These are phyloP conservation scores for Candida sp. DNA, from an alignment of 1,139 yeast species.

Conservation along the genomic window DNA sequence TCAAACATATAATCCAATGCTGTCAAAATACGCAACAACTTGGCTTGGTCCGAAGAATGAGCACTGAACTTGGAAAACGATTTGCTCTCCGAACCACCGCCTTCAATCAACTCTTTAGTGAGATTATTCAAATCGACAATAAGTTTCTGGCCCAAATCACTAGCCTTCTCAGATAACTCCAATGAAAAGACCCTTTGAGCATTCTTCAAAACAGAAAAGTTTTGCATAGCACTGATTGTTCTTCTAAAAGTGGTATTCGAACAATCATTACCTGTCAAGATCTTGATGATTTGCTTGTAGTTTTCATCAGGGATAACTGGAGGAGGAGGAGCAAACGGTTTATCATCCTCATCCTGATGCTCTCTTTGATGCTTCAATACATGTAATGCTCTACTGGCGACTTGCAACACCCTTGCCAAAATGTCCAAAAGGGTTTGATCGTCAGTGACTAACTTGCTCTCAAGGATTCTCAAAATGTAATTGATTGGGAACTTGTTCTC, in stretches of 20 bases:
- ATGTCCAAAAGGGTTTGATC: slow-evolving; percentile 81
- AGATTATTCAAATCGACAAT: slow-evolving; percentile 60
- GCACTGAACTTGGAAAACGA: slow-evolving; percentile 73
- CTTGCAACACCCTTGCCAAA: slow-evolving; percentile 74
- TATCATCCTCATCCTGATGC: slow-evolving; percentile 5
- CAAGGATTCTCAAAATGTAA: slow-evolving; percentile 63
- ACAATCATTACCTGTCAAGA: slow-evolving; percentile 86
- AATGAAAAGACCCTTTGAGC: slow-evolving; percentile 69
- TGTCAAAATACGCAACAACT: slow-evolving; percentile 80
- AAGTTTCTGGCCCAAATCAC: slow-evolving; percentile 59
- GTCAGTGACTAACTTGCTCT: slow-evolving; percentile 64
- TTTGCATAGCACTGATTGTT: slow-evolving; percentile 83
- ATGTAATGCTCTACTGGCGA: slow-evolving; percentile 75
- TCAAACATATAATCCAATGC: slow-evolving; percentile 88
- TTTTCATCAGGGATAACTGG: slow-evolving; percentile 73
- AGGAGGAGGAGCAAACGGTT: slow-evolving; percentile 57
- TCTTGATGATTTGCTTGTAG: slow-evolving; percentile 65
- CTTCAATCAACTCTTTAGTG: slow-evolving; percentile 45
- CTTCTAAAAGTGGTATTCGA: slow-evolving; percentile 87
- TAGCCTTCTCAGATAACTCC: slow-evolving; percentile 73
- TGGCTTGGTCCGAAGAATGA: slow-evolving; percentile 87
- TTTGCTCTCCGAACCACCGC: slow-evolving; percentile 55
- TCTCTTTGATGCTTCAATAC: slow-evolving; percentile 40
- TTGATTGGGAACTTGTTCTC: slow-evolving; percentile 75
- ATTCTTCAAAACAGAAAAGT: slow-evolving; percentile 63